Base-by-base conservation (phyloP, 352 stramenopile species). In the Thraustochytrium sp. region DNA sequence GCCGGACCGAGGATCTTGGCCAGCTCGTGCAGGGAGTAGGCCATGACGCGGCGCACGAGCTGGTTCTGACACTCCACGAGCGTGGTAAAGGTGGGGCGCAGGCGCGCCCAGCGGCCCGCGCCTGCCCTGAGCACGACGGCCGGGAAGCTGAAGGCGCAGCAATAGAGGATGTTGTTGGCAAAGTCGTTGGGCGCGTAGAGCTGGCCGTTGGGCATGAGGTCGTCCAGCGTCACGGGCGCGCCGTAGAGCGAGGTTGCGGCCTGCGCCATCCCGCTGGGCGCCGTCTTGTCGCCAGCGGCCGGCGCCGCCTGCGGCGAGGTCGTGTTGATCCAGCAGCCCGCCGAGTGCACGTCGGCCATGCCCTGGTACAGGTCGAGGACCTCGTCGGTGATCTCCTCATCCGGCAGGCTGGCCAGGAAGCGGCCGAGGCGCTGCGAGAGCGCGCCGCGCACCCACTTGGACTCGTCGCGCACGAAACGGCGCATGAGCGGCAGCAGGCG, bases 381-480 rank as follows among this genome's bases (percentile, higher is more conserved):
- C 64, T 90, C 89, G 76, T 94, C 88, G 21, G 88, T 91, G 36
- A 97, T 84, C 34, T 95, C 89, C 38, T 93, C 89, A 4, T 87
- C 90, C 82, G 95, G 92, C 68, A 98, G 92, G 40, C 86, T 91
- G n/a, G 89, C 89, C 51, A 94, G 89, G 21, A 94, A 90, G 46
- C 88, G 88, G 51, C 91, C 91, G n/a, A 95, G 78, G 86, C 93
- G 96, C 86, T 98, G 94, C 86, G 96, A 97, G 84, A 95, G 95
- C 1, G 94, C 93, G 86, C 97, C 93, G 51, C 94, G 90, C 0
- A 98, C 94, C 90, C 95, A 97, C 59, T 95, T 93, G 48, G 94
- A 97, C 16, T 87, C 86, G 88, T 98, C 95, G 29, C 86, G 86
- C 9, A 97, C 87, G 80, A 97, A 94, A 37, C 85, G 89, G 48